Conservation (phyloP, 2,329 filamentous ascomycete species). For the Orbilia blumenaviensis region DNA sequence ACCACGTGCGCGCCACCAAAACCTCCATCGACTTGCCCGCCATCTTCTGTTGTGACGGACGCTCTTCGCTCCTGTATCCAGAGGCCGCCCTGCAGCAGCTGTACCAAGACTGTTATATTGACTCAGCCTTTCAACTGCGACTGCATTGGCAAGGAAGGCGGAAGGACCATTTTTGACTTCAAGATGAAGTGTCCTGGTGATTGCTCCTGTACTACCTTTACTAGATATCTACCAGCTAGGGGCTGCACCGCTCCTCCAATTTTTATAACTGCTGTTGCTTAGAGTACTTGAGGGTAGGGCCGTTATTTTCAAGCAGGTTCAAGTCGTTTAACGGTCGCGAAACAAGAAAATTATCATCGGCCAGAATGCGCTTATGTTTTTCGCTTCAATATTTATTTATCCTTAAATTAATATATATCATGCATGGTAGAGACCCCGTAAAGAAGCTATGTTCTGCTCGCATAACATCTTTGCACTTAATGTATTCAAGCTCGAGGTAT, state of each 20-base stretch:
- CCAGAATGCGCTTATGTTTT: too few species aligned
- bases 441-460: too few species aligned
- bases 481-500: too few species aligned
- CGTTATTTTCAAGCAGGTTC: too few species aligned
- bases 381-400: too few species aligned
- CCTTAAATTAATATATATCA: too few species aligned
- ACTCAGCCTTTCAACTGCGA: not conserved
- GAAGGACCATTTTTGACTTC: not conserved
- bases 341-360: too few species aligned
- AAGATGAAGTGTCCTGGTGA: slow-evolving; percentile 3
- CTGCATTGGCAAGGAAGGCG: not conserved
- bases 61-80: not conserved
- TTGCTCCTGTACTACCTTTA: slow-evolving; percentile 16
- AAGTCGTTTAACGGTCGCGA: too few species aligned
- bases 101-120: not conserved
- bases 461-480: too few species aligned
- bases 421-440: too few species aligned
- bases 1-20: not conserved
- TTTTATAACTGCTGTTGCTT: slow-evolving; percentile 4
- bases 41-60: not conserved
- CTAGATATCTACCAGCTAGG: not conserved
- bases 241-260: not conserved
- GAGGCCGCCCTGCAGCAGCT: not conserved
- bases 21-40: slow-evolving; percentile 4
- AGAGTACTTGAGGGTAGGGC: not conserved